A percentile compares a stretch with the other conserved stretches of the same genome.
phyloP scores from a whole-genome alignment of 2,329 filamentous ascomycete genomes.

The Lecanicillium sp. region DNA sequence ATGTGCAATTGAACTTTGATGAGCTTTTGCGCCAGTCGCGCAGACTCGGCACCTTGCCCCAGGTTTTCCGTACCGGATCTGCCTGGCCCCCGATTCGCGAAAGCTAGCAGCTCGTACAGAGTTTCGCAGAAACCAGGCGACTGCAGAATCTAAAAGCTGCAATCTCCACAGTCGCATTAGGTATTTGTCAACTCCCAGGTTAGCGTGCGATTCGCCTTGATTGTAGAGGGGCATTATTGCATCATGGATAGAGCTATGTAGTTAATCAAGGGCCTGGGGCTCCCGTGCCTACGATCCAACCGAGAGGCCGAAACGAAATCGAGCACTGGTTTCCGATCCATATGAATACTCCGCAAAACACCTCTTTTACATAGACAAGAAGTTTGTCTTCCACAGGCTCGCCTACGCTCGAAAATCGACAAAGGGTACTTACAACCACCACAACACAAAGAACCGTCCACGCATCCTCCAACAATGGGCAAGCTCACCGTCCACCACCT shows the following conservation, averaged over 20 bases:
- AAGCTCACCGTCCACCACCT: slow-evolving; percentile 45
- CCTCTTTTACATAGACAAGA: background rate
- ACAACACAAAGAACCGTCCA: background rate
- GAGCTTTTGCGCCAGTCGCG: too few relatives aligned
- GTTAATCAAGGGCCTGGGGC: background rate
- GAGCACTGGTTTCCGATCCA: background rate
- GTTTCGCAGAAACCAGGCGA: too few relatives aligned
- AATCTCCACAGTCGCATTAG: background rate
- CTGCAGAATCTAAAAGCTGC: too few relatives aligned
- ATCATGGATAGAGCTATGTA: background rate
- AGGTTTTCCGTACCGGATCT: too few relatives aligned
- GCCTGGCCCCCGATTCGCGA: too few relatives aligned
- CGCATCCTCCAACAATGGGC: background rate
- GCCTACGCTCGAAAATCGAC: background rate
- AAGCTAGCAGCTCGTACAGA: too few relatives aligned
- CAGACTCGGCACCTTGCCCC: too few relatives aligned
- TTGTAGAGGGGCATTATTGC: background rate
- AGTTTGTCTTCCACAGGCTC: background rate
- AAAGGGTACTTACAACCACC: too few relatives aligned
- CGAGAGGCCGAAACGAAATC: background rate
- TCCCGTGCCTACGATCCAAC: background rate
- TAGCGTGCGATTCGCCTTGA: background rate
- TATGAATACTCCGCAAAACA: background rate
- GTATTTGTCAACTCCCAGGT: background rate
- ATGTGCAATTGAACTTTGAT: too few relatives aligned